These are phyloP conservation scores for Fusarium avenaceum DNA, from an alignment of 2,329 filamentous ascomycete species.

Conservation along the genomic window DNA sequence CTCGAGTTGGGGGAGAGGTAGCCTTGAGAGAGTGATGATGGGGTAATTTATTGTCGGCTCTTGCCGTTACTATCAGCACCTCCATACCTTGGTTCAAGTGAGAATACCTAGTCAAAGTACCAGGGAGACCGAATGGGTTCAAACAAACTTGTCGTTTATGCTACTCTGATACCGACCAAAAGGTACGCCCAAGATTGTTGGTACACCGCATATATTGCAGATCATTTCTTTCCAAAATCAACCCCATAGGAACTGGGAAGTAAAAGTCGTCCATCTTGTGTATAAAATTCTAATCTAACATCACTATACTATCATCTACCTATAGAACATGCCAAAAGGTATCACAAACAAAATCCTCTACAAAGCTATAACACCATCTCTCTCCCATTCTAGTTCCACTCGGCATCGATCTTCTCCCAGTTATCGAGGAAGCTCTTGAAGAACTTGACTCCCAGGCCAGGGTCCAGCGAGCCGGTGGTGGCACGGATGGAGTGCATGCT, in stretches of 20 bases:
- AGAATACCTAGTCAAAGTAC: too few species aligned
- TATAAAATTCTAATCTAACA: conserved; percentile 10
- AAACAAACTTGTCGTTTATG: too few species aligned
- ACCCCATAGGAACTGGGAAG: background rate
- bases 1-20: too few species aligned
- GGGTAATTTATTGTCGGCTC: too few species aligned
- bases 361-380: conserved; percentile 20
- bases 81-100: too few species aligned
- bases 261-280: conserved; percentile 12
- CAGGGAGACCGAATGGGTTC: too few species aligned
- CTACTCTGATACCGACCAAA: background rate
- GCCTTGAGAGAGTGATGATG: too few species aligned
- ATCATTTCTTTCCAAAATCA: too few species aligned
- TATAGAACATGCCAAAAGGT: conserved; percentile 20
- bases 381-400: conserved; percentile 68
- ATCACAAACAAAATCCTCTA: conserved; percentile 17
- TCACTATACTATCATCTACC: conserved; percentile 14
- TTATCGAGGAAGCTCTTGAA: conserved; percentile 91
- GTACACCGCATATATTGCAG: too few species aligned
- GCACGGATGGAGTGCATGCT: conserved; percentile 95
- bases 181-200: background rate
- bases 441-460: conserved; percentile 86
- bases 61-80: too few species aligned
- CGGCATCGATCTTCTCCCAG: conserved; percentile 85
- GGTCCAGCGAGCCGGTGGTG: conserved; percentile 87